These are phyloP conservation scores for Candida sanyiensis DNA, from an alignment of 805 yeast genomes.

Conservation along the genomic window DNA sequence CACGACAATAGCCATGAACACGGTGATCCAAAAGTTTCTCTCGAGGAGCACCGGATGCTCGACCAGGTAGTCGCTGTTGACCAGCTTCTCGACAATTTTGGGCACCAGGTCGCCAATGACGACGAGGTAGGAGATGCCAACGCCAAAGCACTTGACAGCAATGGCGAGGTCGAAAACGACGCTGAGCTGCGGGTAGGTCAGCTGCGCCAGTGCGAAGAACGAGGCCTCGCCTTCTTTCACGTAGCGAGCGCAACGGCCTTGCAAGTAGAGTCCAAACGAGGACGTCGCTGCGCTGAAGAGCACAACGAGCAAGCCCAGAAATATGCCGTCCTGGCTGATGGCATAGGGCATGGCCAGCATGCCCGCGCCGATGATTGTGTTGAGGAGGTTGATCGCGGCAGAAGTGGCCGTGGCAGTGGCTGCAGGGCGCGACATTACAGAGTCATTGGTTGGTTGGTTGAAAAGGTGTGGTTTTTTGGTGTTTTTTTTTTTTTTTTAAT, in stretches of 20 bases:
- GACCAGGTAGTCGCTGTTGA: slow-evolving; percentile 16
- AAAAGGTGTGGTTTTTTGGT: background rate
- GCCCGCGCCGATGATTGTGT: slow-evolving; percentile 63
- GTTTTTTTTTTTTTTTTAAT: background rate
- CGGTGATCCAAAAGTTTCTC: slow-evolving; percentile 57
- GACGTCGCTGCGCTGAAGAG: slow-evolving; percentile 62
- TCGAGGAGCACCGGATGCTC: slow-evolving; percentile 26
- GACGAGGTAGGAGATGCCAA: slow-evolving; percentile 59
- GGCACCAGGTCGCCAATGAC: slow-evolving; percentile 72
- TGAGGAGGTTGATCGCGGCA: slow-evolving; percentile 46
- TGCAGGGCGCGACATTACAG: no score
- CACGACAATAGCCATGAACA: slow-evolving; percentile 42
- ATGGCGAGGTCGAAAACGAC: slow-evolving; percentile 63
- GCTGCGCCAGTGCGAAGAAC: slow-evolving; percentile 55
- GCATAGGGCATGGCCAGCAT: slow-evolving; percentile 70
- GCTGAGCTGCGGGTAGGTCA: slow-evolving; percentile 55
- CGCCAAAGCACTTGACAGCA: slow-evolving; percentile 68
- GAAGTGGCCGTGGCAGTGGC: slow-evolving; percentile 37
- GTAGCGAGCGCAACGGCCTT: slow-evolving; percentile 50
- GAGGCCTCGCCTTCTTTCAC: slow-evolving; percentile 53
- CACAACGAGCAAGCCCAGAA: slow-evolving; percentile 52
- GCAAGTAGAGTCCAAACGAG: slow-evolving; percentile 60
- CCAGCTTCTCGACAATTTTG: slow-evolving; percentile 38
- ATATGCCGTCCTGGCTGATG: slow-evolving; percentile 57
- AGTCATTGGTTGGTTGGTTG: background rate